Base-by-base conservation (phyloP, 305 asterid species). In the Fraxinus platypoda region DNA sequence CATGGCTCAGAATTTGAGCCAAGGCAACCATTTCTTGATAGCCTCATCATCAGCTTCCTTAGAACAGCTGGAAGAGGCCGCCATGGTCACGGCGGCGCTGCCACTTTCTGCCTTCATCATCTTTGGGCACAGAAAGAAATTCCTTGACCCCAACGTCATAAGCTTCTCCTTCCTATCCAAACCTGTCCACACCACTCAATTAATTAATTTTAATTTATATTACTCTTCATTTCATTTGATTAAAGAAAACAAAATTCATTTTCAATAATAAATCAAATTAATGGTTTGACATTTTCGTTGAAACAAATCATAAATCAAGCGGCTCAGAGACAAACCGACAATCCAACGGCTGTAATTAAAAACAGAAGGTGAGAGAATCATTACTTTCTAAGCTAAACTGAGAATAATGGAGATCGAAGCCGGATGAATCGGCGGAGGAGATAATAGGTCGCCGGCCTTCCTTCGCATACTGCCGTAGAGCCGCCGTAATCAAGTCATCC, bases 361-460 rank as follows among this genome's bases (percentile, higher is more conserved):
- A 57, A n/a, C 23, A 57, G 21, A 34, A 64, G 12, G n/a, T 92
- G 71, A 64, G 17, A 64, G 72, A 64, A 6, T 64, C 8, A 64
- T 89, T 87, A 93, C 98, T 91, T 83, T 93, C 97, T 78, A 95
- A 86, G 88, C 97, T 90, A 83, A 95, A 95, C 78, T 95, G 98
- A 2, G 98, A 93, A 88, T 95, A 95, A 84, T 95, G 98, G 80
- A 95, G 98, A 78, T 87, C 93, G 79, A 87, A 93, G 21, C 81
- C 90, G 1, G 87, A 79, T 0, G 91, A 86, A 74, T 85, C 87
- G 26, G 38, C 33, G 4, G 93, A 81, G 8, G 82, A 68, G 31
- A 92, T 79, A 57, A 82, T 78, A 25, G 97, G 92, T 54, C 93
- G 92, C 3, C 98, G 88, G 46, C 90, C 90, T 89, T 93, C 98